These are phyloP conservation scores for Penicillium daleae DNA, from an alignment of 495 filamentous ascomycete species.

Conservation along the genomic window DNA sequence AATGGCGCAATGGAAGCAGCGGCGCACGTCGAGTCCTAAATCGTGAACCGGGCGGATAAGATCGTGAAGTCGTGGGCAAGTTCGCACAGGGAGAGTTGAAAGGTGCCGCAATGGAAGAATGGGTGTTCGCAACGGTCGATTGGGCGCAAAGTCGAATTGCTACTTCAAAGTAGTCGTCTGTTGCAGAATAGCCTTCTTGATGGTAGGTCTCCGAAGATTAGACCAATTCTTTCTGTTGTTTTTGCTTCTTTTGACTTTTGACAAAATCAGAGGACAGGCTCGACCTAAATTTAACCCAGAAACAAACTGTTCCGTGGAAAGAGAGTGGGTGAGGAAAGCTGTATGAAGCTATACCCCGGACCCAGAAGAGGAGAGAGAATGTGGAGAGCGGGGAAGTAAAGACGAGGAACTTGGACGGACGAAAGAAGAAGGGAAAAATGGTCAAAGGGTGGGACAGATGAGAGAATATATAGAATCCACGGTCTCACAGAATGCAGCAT, in stretches of 20 bases:
- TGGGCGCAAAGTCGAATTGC: conserved; percentile 13
- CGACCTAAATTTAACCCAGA: neutral
- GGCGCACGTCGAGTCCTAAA: neutral
- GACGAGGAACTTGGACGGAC: conserved; percentile 1
- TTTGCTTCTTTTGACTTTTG: conserved; percentile 15
- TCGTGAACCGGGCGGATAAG: neutral
- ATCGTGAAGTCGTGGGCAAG: conserved; percentile 10
- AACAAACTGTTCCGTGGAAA: neutral
- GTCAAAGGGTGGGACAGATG: conserved; percentile 12
- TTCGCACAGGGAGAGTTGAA: neutral
- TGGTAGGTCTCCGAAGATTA: conserved; percentile 12
- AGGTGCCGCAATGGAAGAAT: conserved; percentile 13
- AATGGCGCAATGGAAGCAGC: conserved; percentile 22
- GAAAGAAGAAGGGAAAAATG: conserved; percentile 8
- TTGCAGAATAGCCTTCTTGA: conserved; percentile 2
- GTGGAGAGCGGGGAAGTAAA: neutral
- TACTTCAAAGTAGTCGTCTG: conserved; percentile 22
- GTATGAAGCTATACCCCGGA: conserved; percentile 22
- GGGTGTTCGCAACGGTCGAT: neutral
- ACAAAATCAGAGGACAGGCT: neutral
- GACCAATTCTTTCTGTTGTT: conserved; percentile 18
- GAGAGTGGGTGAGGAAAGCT: conserved; percentile 16
- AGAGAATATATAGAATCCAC: conserved; percentile 25
- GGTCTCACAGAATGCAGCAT: neutral
- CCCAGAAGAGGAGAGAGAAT: conserved; percentile 3